phyloP scores from a whole-genome alignment of 768 basidiomycete genomes.

The Boletus sensibilis region DNA sequence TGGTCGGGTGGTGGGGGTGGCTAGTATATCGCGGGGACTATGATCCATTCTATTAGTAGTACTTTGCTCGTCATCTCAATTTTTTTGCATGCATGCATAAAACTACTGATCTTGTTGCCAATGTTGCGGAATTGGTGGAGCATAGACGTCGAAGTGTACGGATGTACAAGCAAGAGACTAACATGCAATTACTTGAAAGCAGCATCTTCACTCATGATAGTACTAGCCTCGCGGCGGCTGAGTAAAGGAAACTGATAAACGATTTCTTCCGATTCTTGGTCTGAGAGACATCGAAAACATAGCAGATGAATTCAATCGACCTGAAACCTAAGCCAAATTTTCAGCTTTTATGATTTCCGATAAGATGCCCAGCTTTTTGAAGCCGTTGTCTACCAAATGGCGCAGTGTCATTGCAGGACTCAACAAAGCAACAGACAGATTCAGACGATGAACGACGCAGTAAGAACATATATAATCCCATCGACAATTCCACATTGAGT shows the following conservation, averaged over 20 bases:
- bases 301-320: not conserved
- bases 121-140: not conserved
- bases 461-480: not conserved
- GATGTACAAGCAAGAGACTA: not conserved
- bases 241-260: not conserved
- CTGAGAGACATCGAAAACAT: not conserved
- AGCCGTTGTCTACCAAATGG: not conserved
- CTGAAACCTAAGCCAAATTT: too few relatives aligned
- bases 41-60: slow-evolving; percentile 20
- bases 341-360: too few relatives aligned
- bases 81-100: not conserved
- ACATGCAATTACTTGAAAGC: not conserved
- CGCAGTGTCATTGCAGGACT: not conserved
- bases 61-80: not conserved
- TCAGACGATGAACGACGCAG: not conserved
- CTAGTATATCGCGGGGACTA: slow-evolving; percentile 27
- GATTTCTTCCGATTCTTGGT: not conserved
- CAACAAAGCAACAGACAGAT: not conserved
- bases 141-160: too few relatives aligned
- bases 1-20: slow-evolving; percentile 39
- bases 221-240: not conserved
- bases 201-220: not conserved
- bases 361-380: too few relatives aligned
- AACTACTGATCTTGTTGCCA: not conserved
- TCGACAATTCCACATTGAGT: not conserved